Evolutionary conservation across 78 protist genomes (phyloP), one percentile per base, ranked within the genome.

Genomic region (Capsaspora owczarzaki): DNA sequence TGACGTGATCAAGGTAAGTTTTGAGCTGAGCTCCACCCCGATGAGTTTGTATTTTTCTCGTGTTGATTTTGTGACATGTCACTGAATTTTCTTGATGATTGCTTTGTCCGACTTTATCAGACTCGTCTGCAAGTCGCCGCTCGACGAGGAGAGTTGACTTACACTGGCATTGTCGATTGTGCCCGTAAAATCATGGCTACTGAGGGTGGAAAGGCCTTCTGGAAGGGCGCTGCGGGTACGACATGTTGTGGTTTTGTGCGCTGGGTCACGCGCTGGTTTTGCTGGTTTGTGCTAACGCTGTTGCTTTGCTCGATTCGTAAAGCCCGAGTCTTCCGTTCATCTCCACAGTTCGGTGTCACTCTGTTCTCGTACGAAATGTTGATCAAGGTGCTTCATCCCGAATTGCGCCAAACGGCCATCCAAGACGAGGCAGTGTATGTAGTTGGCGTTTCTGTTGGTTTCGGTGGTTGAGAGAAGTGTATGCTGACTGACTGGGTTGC

Each of bases 271-370:
- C n/a, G n/a, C n/a, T n/a, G n/a, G n/a, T n/a, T n/a, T n/a, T n/a
- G n/a, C n/a, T n/a, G n/a, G n/a, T 49, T 49, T 16, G 10, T 49
- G 56, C 56, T 49, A 10, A 49, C 10, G n/a, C 56, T 49, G 56
- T 49, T 49, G n/a, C n/a, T 49, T 49, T 49, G n/a, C 16, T 16
- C 16, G n/a, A 10, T 49, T 49, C 56, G 12, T n/a, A 25, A 10
- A 75, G 35, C 82, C 19, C 37, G 78, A 5, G 85, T 87, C 19
- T 87, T 80, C 47, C 42, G 93, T 37, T 76, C 85, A 0, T 76
- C 87, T 0, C 93, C 93, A n/a, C 93, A 90, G 78, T 90, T 90
- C 81, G 93, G 93, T 77, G 89, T 87, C 35, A 90, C 93, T 14
- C 78, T 90, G 16, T 77, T 83, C 6, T 76, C 93, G 1, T 90